Conservation (phyloP, 2,329 filamentous ascomycete genomes). For the Apiospora hydei region DNA sequence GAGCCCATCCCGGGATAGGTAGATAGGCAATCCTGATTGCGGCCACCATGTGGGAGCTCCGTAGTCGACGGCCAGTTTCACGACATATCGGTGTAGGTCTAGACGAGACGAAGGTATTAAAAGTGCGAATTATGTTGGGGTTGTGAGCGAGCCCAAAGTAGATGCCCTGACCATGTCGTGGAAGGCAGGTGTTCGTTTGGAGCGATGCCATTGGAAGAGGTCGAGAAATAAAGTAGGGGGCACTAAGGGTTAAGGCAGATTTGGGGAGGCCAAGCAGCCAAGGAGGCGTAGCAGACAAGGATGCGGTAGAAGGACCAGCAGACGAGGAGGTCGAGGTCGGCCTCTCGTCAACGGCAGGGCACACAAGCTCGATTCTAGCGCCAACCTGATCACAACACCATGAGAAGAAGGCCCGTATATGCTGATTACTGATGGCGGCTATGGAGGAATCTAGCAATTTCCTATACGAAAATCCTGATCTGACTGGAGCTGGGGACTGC, state of each 20-base stretch:
- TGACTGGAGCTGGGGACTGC: not conserved
- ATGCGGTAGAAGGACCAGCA: not conserved
- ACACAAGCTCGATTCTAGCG: slow-evolving; percentile 12
- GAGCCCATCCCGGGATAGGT: not conserved
- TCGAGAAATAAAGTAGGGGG: slow-evolving; percentile 11
- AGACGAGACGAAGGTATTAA: too few species aligned
- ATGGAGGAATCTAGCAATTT: not conserved
- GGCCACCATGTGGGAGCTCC: too few species aligned
- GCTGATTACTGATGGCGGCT: not conserved
- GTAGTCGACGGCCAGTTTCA: not conserved
- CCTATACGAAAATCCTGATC: not conserved
- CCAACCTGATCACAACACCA: not conserved
- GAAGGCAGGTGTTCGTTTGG: slow-evolving; percentile 13
- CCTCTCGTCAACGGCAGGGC: not conserved
- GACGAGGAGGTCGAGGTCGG: not conserved
- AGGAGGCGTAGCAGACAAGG: slow-evolving; percentile 11
- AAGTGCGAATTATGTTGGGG: not conserved
- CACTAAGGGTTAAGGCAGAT: not conserved
- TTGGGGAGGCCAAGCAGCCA: not conserved
- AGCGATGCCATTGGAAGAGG: slow-evolving; percentile 10
- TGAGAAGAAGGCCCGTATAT: not conserved
- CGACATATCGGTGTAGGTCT: not conserved
- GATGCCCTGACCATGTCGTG: not conserved
- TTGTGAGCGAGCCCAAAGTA: not conserved
- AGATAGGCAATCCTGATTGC: too few species aligned